Evolutionary conservation across 2,329 filamentous ascomycete genomes (phyloP).

Genomic region (Xylariaceae sp.): DNA sequence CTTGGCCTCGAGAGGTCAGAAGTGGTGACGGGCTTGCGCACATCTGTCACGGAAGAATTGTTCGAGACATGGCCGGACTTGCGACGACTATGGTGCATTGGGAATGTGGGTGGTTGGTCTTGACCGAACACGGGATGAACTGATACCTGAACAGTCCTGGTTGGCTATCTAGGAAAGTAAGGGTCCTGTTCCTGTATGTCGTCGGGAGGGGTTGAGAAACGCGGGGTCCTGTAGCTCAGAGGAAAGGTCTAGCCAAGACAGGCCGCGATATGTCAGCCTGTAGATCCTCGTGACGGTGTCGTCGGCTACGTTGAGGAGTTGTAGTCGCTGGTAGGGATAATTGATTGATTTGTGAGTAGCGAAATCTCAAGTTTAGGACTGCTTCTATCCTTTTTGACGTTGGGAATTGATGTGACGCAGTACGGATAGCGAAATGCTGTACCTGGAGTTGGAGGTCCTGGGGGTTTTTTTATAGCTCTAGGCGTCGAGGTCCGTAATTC

Average conservation of each 20-base stretch:
- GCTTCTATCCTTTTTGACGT: no score
- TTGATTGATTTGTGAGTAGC: no score
- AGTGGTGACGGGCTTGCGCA: conserved; percentile 44
- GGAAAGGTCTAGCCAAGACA: conserved; percentile 6
- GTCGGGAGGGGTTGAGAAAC: conserved; percentile 15
- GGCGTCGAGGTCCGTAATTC: conserved; percentile 9
- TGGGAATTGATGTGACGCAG: no score
- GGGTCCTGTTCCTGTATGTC: conserved; percentile 14
- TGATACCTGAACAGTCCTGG: conserved; percentile 13
- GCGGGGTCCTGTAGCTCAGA: conserved; percentile 12
- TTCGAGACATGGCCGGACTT: conserved; percentile 51
- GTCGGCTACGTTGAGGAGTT: no score
- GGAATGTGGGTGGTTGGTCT: conserved; percentile 19
- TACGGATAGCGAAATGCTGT: no score
- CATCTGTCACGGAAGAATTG: conserved; percentile 52
- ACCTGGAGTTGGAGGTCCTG: no score
- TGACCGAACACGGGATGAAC: conserved; percentile 4
- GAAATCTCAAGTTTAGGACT: no score
- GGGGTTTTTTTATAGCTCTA: neutral
- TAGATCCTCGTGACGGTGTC: no score
- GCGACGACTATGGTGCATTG: conserved; percentile 55
- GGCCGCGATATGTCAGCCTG: neutral
- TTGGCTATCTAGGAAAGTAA: conserved; percentile 11
- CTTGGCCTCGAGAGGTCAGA: conserved; percentile 44
- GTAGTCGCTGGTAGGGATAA: no score